Evolutionary conservation across 1,284 basidiomycete species (phyloP), one percentile per base, ranked within the genome.

Genomic region (Amylostereum areolatum): DNA sequence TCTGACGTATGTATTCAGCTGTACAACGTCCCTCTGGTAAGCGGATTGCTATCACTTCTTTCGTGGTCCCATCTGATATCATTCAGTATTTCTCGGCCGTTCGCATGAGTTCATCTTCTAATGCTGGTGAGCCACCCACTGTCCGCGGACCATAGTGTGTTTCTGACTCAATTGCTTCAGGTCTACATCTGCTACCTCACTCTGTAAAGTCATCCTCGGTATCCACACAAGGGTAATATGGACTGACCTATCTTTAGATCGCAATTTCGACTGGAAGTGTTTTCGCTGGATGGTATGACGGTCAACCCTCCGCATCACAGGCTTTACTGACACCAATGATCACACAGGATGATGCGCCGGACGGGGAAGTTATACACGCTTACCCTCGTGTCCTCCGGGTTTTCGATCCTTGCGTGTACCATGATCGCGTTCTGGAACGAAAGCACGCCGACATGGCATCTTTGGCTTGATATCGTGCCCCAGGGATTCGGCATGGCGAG

Each of bases 111-210:
- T 80, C 83, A 10, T 77, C 92, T 12, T 79, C 85, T 32, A 72
- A 77, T 53, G 80, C 91, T 47, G 90, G 90, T 80, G 64, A 54
- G 77, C 40, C 12, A 39, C 44, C 24, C 12, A 31, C 29, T 41
- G 41, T 32, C 37, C 41, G 34, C 37, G 51, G 39, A 54, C 24
- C 24, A 12, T 39, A 34, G 24, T 36, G 41, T 48, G 52, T 45
- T 58, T 49, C 52, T 52, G 10, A 31, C 9, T 48, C 18, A 27
- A 47, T 52, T 40, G 18, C 46, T 52, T 53, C 43, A 77, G 79
- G 90, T 12, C 68, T 88, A 18, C 93, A 93, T 70, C 67, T 97
- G 33, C 75, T 97, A 43, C 93, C 93, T 29, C 91, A 93, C 70
- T 91, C 90, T 45, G 81, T 93, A 66, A 64, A 81, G 61, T 33